A percentile compares a stretch with the other conserved stretches of the same genome.
Conservation (phyloP, 1,284 basidiomycete genomes). For the Termitomyces sp. region DNA sequence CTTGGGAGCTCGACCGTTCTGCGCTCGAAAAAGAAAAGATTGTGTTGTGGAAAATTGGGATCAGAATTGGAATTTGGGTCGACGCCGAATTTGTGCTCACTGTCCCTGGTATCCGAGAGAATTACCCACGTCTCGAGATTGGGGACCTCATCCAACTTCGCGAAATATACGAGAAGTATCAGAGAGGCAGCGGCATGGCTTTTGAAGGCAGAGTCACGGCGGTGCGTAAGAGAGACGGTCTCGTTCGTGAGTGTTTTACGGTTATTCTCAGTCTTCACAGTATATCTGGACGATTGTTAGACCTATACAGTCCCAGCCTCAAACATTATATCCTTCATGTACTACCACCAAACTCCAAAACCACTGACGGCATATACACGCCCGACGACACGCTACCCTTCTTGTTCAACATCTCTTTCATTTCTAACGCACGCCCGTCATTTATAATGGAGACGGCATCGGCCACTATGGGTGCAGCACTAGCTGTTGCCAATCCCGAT, state of each 20-base stretch:
- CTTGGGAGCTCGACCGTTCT: conserved; percentile 38
- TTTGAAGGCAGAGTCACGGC: conserved; percentile 34
- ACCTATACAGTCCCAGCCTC: conserved; percentile 33
- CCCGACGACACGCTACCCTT: conserved; percentile 31
- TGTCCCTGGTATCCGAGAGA: conserved; percentile 40
- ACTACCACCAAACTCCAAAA: conserved; percentile 20
- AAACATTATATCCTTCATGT: conserved; percentile 31
- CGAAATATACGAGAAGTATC: conserved; percentile 30
- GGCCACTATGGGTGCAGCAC: conserved; percentile 21
- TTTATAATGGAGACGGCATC: conserved; percentile 37
- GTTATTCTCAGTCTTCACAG: not conserved
- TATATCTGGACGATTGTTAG: conserved; percentile 18
- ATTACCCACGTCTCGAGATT: conserved; percentile 35
- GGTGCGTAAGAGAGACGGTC: conserved; percentile 36
- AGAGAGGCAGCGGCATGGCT: conserved; percentile 30
- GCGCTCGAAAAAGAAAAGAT: conserved; percentile 34
- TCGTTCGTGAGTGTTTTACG: conserved; percentile 31
- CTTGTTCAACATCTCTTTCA: conserved; percentile 40
- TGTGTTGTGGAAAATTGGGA: conserved; percentile 33
- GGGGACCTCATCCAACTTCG: conserved; percentile 40
- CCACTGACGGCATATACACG: conserved; percentile 28
- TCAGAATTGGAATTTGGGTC: conserved; percentile 30
- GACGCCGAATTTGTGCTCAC: conserved; percentile 31
- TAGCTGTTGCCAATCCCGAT: conserved; percentile 15
- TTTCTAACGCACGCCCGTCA: conserved; percentile 34